A percentile compares a stretch with the other conserved stretches of the same genome.
Evolutionary conservation across 768 basidiomycete genomes (phyloP).

Genomic region (Ramaria sp.): DNA sequence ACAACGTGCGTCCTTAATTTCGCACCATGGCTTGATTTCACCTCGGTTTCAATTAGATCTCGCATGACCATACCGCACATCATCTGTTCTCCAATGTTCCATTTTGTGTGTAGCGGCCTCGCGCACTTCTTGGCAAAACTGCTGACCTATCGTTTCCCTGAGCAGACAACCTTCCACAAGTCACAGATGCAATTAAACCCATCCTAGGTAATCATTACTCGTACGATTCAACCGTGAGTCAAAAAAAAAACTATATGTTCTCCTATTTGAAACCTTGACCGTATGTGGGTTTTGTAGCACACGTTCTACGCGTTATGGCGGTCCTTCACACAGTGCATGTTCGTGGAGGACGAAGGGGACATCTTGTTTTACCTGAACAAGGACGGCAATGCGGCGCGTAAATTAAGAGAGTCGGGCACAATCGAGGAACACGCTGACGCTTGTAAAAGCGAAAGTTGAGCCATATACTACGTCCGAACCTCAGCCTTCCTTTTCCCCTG

Average conservation of each 20-base stretch:
- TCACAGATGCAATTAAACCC: constrained; percentile 9
- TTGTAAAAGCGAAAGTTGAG: not conserved
- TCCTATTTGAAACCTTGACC: not conserved
- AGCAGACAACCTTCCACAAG: constrained; percentile 5
- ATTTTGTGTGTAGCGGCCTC: constrained; percentile 3
- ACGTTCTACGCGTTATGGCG: constrained; percentile 2
- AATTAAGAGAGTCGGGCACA: not conserved
- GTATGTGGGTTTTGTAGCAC: not conserved
- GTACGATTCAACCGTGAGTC: constrained; percentile 1
- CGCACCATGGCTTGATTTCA: not conserved
- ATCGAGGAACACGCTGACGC: not conserved
- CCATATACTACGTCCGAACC: not conserved
- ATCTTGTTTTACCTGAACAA: constrained; percentile 1
- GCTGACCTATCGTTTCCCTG: not conserved
- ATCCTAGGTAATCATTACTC: constrained; percentile 6
- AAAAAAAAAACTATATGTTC: not conserved
- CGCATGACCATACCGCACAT: constrained; percentile 13
- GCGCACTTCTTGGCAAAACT: not conserved
- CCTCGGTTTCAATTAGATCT: not conserved
- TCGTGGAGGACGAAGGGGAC: not conserved
- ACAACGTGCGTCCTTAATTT: constrained; percentile 9
- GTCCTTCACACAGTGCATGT: not conserved
- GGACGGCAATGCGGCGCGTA: not conserved
- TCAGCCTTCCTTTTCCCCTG: not conserved
- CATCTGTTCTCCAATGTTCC: constrained; percentile 12